Percentiles rank a stretch among this genome's conserved stretches.
phyloP scores from a whole-genome alignment of 805 yeast genomes.

The Brettanomyces bruxellensis region DNA sequence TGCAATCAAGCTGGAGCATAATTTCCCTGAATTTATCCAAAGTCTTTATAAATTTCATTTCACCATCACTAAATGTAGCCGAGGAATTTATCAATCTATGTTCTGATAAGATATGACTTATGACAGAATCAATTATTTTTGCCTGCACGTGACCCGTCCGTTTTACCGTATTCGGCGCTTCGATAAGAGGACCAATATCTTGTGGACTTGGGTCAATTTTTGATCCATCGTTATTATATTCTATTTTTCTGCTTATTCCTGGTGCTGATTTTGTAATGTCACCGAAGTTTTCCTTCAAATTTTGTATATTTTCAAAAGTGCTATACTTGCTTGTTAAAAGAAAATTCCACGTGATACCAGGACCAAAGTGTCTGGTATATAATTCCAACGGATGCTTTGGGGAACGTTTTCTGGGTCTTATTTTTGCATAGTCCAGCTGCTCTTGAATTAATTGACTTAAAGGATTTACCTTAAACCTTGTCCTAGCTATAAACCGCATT shows the following conservation, averaged over 20 bases:
- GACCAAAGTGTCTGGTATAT: conserved; percentile 15
- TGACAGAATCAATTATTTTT: too few relatives aligned
- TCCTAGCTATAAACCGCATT: conserved; percentile 39
- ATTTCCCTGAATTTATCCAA: background rate
- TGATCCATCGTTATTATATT: too few relatives aligned
- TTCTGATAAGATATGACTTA: too few relatives aligned
- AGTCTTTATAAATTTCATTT: background rate
- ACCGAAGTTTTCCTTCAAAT: background rate
- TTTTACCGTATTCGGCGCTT: too few relatives aligned
- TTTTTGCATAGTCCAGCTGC: conserved; percentile 29
- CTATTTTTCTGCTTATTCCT: too few relatives aligned
- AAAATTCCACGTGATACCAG: conserved; percentile 19
- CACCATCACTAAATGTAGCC: background rate
- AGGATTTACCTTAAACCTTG: conserved; percentile 21
- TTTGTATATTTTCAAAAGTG: background rate
- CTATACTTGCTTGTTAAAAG: conserved; percentile 3
- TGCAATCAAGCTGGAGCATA: background rate
- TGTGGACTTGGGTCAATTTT: too few relatives aligned
- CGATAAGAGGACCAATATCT: too few relatives aligned
- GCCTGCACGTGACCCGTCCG: too few relatives aligned
- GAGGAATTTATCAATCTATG: too few relatives aligned
- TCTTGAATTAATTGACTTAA: conserved; percentile 20
- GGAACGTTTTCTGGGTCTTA: conserved; percentile 16
- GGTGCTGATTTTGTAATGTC: too few relatives aligned
- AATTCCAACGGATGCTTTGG: conserved; percentile 31